These are phyloP conservation scores for Mucor lusitanicus DNA, from an alignment of 371 early-diverging fungal genomes.

Conservation along the genomic window DNA sequence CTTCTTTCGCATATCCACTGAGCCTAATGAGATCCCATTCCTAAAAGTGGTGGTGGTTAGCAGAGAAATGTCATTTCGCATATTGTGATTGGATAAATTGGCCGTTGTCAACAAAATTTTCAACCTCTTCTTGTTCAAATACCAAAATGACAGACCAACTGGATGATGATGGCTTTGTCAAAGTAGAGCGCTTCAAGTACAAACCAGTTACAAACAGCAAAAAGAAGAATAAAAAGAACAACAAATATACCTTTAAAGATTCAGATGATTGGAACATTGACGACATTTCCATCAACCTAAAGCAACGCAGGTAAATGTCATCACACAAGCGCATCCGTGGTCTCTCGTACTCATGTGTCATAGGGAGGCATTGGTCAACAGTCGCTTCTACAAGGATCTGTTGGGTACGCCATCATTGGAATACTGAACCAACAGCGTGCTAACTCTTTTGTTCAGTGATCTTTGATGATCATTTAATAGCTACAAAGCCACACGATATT, in stretches of 20 bases:
- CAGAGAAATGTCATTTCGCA: background rate
- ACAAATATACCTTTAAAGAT: conserved; percentile 31
- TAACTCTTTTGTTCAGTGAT: conserved; percentile 11
- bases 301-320: conserved; percentile 33
- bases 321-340: background rate
- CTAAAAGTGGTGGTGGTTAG: background rate
- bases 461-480: conserved; percentile 26
- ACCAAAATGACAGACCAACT: conserved; percentile 19
- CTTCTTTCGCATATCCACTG: background rate
- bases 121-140: background rate
- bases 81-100: background rate
- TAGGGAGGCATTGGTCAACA: conserved; percentile 30
- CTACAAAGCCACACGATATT: conserved; percentile 37
- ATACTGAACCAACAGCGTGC: background rate
- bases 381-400: conserved; percentile 42
- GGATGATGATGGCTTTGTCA: conserved; percentile 27
- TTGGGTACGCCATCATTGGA: conserved; percentile 7
- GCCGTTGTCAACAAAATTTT: background rate
- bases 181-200: conserved; percentile 29
- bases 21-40: background rate
- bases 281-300: conserved; percentile 26
- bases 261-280: conserved; percentile 33
- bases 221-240: conserved; percentile 24
- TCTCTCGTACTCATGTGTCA: background rate
- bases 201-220: conserved; percentile 18